phyloP scores from a whole-genome alignment of 257 asterid species.

The Solanum commersonii region DNA sequence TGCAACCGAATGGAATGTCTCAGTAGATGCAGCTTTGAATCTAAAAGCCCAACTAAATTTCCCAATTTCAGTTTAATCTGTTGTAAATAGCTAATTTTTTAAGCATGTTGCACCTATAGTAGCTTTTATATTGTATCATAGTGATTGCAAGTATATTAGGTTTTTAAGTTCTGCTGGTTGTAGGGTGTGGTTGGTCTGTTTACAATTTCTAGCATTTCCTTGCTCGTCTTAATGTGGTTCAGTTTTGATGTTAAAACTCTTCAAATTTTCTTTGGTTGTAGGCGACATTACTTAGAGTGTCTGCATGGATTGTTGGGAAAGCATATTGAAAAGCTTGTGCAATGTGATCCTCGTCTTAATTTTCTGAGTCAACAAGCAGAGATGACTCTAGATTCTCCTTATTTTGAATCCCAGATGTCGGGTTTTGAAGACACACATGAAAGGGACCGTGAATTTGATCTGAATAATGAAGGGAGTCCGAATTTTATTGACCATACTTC shows the following conservation, averaged over 20 bases:
- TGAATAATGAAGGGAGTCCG: constrained; percentile 54
- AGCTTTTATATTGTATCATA: background rate
- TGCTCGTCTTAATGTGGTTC: background rate
- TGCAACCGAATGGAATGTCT: background rate
- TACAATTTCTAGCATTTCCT: background rate
- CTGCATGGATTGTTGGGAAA: constrained; percentile 77
- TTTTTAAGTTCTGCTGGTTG: background rate
- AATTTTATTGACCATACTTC: constrained; percentile 59
- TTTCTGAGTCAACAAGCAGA: constrained; percentile 87
- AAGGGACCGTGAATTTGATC: constrained; percentile 34
- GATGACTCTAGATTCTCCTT: constrained; percentile 53
- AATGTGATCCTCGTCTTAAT: constrained; percentile 89
- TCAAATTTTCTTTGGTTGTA: constrained; percentile 8
- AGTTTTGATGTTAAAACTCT: background rate
- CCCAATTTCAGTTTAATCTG: background rate
- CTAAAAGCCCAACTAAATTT: background rate
- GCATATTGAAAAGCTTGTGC: constrained; percentile 87
- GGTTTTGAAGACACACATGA: constrained; percentile 48
- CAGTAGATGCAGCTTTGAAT: background rate
- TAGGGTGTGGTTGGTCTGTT: background rate
- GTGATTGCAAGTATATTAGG: background rate
- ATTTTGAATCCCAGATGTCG: constrained; percentile 51
- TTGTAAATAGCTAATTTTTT: background rate
- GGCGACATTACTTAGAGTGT: constrained; percentile 88
- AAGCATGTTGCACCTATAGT: background rate